Evolutionary conservation across 2,329 filamentous ascomycete species (phyloP), one percentile per base, ranked within the genome.

Genomic region (Atkinsonella texensis): DNA sequence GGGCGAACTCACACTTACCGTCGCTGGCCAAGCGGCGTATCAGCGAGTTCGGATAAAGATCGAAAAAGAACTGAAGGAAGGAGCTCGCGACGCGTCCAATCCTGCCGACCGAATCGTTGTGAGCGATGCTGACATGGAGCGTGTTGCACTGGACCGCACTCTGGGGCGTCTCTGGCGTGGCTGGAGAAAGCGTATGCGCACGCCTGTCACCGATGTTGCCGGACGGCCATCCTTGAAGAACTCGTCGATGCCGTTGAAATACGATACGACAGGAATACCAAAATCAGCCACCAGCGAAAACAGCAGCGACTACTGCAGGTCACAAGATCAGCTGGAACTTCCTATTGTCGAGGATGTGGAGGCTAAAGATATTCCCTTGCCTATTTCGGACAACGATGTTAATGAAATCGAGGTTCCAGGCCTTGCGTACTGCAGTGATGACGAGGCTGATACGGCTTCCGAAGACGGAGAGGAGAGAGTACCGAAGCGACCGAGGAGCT

Each of bases 41-140:
- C 78, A 83, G 51, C 80, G 87, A 57, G 73, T 83, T 60, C 75
- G 76, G 41, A 65, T 70, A 39, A 79, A 76, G 59, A 74, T 77
- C 49, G 76, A 82, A 53, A 83, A 80, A 55, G 76, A 80, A 33
- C 69, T 82, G 45, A 78, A 71, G 49, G 76, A 80, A 13, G 73
- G 74, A 11, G 66, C 66, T 15, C 68, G 70, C 52, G 69, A 63
- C 47, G 68, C 73, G 2, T 69, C 70, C 18, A 74, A 77, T 28
- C 62, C 76, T 47, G 74, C 78, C 41, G 82, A 87, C 55, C 80
- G 82, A 15, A 76, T 95, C 50, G 74, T 90, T n/a, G 83, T 98
- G 28, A 87, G 94, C 61, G 91, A 97, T 61, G 72, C 82, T 51
- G 93, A 98, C 64, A 88, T 96, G 76, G 93, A 97, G 63, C 88